Percentiles rank a stretch among this genome's conserved stretches.
phyloP scores from a whole-genome alignment of 768 basidiomycete species.

The Auricularia cornea region DNA sequence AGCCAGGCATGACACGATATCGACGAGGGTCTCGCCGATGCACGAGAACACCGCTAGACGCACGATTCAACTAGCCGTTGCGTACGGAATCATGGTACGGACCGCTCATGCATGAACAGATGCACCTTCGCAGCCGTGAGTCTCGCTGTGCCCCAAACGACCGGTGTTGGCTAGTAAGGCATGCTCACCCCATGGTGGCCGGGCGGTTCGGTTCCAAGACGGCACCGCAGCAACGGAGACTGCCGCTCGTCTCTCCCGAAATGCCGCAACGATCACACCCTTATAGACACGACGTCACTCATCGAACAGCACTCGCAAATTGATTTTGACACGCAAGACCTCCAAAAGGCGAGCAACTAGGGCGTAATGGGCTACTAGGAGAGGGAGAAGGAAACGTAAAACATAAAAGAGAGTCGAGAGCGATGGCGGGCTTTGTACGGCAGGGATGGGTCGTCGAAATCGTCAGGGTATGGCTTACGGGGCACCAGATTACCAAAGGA shows the following conservation, averaged over 20 bases:
- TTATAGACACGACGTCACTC: too few species aligned
- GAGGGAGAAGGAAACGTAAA: conserved; percentile 1
- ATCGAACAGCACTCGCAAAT: neutral
- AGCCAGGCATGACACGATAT: conserved; percentile 30
- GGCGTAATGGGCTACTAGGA: conserved; percentile 9
- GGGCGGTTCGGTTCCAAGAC: neutral
- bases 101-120: conserved; percentile 12
- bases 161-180: conserved; percentile 2
- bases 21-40: conserved; percentile 35
- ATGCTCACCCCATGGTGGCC: conserved; percentile 13
- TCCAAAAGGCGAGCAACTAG: neutral
- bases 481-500: neutral
- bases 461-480: neutral
- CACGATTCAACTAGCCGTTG: neutral
- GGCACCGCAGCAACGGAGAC: neutral
- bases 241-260: too few species aligned
- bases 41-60: conserved; percentile 30
- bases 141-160: conserved; percentile 7
- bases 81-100: neutral
- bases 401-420: conserved; percentile 2
- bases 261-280: neutral
- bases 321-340: neutral
- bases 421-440: conserved; percentile 1
- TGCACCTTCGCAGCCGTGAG: conserved; percentile 2
- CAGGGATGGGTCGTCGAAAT: conserved; percentile 1